phyloP scores from a whole-genome alignment of 495 filamentous ascomycete species.

The Clohesyomyces aquaticus region DNA sequence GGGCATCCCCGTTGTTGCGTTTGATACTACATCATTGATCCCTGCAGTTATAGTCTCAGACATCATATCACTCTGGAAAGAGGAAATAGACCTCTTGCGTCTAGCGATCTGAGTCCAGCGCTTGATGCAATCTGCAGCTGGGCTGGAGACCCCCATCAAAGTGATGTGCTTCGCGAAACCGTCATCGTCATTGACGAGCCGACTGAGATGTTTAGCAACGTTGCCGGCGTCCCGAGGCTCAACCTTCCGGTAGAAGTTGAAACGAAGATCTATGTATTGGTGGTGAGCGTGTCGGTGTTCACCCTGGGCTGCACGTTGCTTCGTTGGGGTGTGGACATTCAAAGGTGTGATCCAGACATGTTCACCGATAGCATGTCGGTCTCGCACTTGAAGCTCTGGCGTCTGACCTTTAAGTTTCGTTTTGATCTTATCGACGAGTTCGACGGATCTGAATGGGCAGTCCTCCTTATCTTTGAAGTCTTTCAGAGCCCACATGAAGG shows the following conservation, averaged over 20 bases:
- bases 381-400: conserved; percentile 3
- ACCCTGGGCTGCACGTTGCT: background rate
- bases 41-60: no score
- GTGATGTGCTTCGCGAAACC: conserved; percentile 11
- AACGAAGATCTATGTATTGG: conserved; percentile 24
- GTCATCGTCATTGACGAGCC: conserved; percentile 13
- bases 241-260: conserved; percentile 18
- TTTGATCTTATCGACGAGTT: conserved; percentile 20
- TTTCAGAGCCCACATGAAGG: conserved; percentile 21
- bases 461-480: background rate
- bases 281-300: conserved; percentile 15
- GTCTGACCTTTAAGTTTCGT: conserved; percentile 1
- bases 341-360: conserved; percentile 22
- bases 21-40: no score
- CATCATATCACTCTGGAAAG: no score
- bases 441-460: conserved; percentile 3
- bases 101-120: no score
- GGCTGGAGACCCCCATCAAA: conserved; percentile 11
- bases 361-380: background rate
- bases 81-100: no score
- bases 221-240: background rate
- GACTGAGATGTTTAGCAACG: conserved; percentile 12
- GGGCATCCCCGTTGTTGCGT: no score
- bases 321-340: background rate
- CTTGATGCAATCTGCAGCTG: no score